These are phyloP conservation scores for Leccinum imitatum DNA, from an alignment of 768 basidiomycete genomes.

Conservation along the genomic window DNA sequence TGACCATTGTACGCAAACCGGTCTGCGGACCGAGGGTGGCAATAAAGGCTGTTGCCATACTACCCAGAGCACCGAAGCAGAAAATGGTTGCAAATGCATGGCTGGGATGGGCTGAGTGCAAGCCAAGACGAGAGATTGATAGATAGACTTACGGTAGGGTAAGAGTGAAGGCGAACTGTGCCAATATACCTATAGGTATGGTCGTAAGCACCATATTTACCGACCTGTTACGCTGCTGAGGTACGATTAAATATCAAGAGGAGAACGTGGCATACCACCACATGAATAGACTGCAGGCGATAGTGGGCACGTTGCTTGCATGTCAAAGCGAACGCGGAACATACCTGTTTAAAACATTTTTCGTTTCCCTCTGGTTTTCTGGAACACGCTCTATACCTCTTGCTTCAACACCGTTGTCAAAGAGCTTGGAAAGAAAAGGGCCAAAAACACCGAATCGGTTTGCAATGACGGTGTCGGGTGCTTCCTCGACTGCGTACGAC, in stretches of 20 bases:
- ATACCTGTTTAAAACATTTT: slow-evolving; percentile 40
- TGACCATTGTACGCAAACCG: slow-evolving; percentile 55
- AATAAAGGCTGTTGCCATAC: slow-evolving; percentile 45
- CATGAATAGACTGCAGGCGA: slow-evolving; percentile 38
- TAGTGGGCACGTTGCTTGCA: slow-evolving; percentile 2
- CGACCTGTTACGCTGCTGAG: slow-evolving; percentile 33
- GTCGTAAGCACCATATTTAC: slow-evolving; percentile 49
- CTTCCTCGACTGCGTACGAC: slow-evolving; percentile 19
- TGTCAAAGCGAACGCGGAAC: neutral
- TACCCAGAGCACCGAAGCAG: slow-evolving; percentile 46
- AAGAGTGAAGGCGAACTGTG: slow-evolving; percentile 47
- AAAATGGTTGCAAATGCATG: slow-evolving; percentile 46
- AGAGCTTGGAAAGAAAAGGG: slow-evolving; percentile 38
- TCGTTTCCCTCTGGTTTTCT: slow-evolving; percentile 45
- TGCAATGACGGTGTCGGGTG: slow-evolving; percentile 29
- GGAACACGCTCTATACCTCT: slow-evolving; percentile 55
- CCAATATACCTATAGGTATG: slow-evolving; percentile 51
- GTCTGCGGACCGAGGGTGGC: slow-evolving; percentile 54
- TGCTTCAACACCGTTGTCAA: slow-evolving; percentile 51
- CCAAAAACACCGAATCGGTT: slow-evolving; percentile 32
- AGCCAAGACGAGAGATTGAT: neutral
- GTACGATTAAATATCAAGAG: neutral
- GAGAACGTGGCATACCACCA: slow-evolving; percentile 37
- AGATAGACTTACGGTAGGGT: slow-evolving; percentile 39
- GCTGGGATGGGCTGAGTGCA: slow-evolving; percentile 23